Conservation (phyloP, 2,329 filamentous ascomycete genomes). For the Ceratocystiopsis brevicomis region DNA sequence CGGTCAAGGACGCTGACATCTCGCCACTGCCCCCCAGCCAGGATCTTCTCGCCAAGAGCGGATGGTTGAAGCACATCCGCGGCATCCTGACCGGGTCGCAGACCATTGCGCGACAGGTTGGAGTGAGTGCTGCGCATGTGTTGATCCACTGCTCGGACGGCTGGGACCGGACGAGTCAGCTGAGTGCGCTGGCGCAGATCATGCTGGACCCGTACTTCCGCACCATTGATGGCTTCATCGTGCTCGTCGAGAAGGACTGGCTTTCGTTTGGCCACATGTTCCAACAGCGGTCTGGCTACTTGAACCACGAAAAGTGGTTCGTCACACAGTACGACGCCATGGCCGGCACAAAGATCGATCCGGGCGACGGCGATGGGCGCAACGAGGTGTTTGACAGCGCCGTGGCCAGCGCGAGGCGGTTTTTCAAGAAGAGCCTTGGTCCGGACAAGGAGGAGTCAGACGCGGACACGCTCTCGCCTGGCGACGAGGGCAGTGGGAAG, state of each 20-base stretch:
- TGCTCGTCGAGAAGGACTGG: constrained; percentile 94
- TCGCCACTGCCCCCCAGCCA: constrained; percentile 64
- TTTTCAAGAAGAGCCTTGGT: constrained; percentile 68
- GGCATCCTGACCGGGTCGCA: constrained; percentile 69
- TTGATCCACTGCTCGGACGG: constrained; percentile 96
- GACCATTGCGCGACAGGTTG: constrained; percentile 71
- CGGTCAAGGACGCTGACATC: constrained; percentile 81
- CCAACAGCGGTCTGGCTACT: constrained; percentile 68
- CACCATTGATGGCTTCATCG: constrained; percentile 84
- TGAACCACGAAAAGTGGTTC: constrained; percentile 92
- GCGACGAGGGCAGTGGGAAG: constrained; percentile 13
- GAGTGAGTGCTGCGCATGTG: constrained; percentile 83
- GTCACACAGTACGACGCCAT: constrained; percentile 62
- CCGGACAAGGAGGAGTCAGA: constrained; percentile 37
- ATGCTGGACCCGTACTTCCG: constrained; percentile 92
- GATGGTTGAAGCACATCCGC: constrained; percentile 79
- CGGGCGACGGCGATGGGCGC: constrained; percentile 40
- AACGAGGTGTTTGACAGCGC: constrained; percentile 72
- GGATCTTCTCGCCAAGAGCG: constrained; percentile 64
- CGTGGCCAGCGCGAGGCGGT: constrained; percentile 65
- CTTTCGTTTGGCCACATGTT: constrained; percentile 97
- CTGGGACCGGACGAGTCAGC: constrained; percentile 92
- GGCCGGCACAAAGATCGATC: constrained; percentile 42
- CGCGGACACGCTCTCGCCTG: constrained; percentile 29
- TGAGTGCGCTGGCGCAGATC: constrained; percentile 78